Evolutionary conservation across 2,329 filamentous ascomycete species (phyloP).

Genomic region (Escovopsis sp.): DNA sequence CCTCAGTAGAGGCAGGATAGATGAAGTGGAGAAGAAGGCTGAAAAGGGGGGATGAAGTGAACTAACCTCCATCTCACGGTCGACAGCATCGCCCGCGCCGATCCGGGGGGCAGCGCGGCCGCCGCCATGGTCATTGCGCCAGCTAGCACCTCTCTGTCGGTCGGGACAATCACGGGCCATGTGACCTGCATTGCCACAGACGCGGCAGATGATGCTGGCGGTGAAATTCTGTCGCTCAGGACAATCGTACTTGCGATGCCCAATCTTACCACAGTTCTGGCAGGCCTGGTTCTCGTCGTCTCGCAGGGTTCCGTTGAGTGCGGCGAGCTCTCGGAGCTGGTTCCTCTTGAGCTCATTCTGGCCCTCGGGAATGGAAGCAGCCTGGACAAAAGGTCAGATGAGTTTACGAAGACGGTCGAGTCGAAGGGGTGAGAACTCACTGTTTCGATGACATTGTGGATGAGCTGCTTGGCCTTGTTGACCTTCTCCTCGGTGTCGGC

Average conservation of each 20-base stretch:
- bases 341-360: conserved; percentile 99
- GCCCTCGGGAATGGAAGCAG: conserved; percentile 93
- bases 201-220: conserved; percentile 97
- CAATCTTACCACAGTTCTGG: conserved; percentile 98
- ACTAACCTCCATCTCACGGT: conserved; percentile 85
- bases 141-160: conserved; percentile 75
- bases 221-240: conserved; percentile 96
- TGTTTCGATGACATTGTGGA: conserved; percentile 97
- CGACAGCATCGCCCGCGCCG: conserved; percentile 68
- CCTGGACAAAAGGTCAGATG: conserved; percentile 36
- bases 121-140: conserved; percentile 61
- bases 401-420: no score
- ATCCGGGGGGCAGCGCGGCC: conserved; percentile 47
- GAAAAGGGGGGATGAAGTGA: neutral
- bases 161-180: conserved; percentile 98
- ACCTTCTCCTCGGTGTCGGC: conserved; percentile 99
- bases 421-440: conserved; percentile 40
- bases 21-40: neutral
- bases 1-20: no score
- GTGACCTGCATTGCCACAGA: conserved; percentile 94
- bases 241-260: conserved; percentile 96
- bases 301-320: conserved; percentile 95
- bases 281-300: conserved; percentile 99
- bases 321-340: conserved; percentile 91
- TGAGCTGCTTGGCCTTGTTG: conserved; percentile 95